A percentile compares a stretch with the other conserved stretches of the same genome.
Conservation (phyloP, 257 asterid genomes). For the Solanum tarijense region DNA sequence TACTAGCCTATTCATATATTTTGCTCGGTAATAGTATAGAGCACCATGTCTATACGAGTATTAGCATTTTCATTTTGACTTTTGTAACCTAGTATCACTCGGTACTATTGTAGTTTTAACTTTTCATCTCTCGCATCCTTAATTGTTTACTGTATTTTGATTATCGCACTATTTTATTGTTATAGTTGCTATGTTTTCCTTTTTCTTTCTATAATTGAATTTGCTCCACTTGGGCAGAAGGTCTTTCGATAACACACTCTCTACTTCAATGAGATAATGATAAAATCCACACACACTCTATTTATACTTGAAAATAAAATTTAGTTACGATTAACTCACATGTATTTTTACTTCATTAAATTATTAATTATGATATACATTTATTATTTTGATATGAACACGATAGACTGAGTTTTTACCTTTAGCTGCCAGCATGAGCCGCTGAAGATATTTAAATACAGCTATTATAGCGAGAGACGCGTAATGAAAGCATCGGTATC, state of each 20-base stretch:
- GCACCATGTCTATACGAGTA: rapidly evolving
- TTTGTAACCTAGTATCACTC: not conserved
- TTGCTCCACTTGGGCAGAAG: not conserved
- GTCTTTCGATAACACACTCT: rapidly evolving
- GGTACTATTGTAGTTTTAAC: not conserved
- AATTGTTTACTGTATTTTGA: not conserved
- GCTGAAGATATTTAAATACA: not conserved
- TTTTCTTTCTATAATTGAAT: too few relatives aligned
- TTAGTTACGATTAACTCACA: too few relatives aligned
- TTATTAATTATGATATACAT: too few relatives aligned
- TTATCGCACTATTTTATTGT: not conserved
- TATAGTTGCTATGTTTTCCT: too few relatives aligned
- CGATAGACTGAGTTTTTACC: not conserved
- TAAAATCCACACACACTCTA: too few relatives aligned
- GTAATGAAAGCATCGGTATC: slow-evolving; percentile 2
- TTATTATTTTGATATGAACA: too few relatives aligned
- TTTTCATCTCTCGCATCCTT: not conserved
- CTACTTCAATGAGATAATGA: too few relatives aligned
- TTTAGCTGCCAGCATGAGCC: not conserved
- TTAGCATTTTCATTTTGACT: not conserved
- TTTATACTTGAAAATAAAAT: too few relatives aligned
- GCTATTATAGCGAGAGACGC: not conserved
- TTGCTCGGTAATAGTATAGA: not conserved
- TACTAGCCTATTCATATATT: not conserved
- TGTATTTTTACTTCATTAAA: too few relatives aligned